Conservation (phyloP, 1,139 yeast genomes). For the Sugiyamaella pinicola region DNA sequence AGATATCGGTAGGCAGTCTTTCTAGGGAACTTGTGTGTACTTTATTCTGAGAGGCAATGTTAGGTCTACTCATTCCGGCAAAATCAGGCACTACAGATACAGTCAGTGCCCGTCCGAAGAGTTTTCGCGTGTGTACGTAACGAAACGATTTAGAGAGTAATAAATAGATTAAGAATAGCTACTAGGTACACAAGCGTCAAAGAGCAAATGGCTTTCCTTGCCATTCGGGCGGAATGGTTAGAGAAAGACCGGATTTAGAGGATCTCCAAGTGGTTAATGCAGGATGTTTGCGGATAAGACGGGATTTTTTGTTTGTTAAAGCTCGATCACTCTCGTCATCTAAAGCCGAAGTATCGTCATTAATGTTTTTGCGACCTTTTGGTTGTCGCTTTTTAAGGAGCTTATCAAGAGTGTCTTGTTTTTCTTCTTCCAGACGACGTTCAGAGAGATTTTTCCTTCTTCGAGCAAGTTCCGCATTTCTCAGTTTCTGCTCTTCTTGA, state of each 20-base stretch:
- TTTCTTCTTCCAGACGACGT: slow-evolving; percentile 86
- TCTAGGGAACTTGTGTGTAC: no score
- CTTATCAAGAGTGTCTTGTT: slow-evolving; percentile 85
- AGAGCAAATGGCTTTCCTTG: slow-evolving; percentile 14
- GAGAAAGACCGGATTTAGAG: slow-evolving; percentile 34
- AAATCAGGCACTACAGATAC: no score
- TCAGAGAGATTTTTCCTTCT: slow-evolving; percentile 84
- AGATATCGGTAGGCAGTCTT: no score
- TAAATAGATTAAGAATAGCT: neutral
- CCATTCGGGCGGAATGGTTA: slow-evolving; percentile 41
- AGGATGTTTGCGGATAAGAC: slow-evolving; percentile 46
- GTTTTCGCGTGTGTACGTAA: no score
- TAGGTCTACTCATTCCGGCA: no score
- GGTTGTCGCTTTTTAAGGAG: slow-evolving; percentile 78
- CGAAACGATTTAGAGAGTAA: neutral
- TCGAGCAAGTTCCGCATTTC: slow-evolving; percentile 87
- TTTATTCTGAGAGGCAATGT: no score
- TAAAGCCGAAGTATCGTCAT: slow-evolving; percentile 31
- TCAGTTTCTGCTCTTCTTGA: slow-evolving; percentile 79
- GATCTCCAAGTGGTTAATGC: slow-evolving; percentile 52
- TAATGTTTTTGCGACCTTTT: slow-evolving; percentile 40
- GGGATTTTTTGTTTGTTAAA: slow-evolving; percentile 25
- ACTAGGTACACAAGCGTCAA: neutral
- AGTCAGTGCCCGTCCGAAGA: no score
- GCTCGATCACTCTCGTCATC: slow-evolving; percentile 30